These are phyloP conservation scores for Colletotrichum kahawae DNA, from an alignment of 2,329 filamentous ascomycete genomes.

Conservation along the genomic window DNA sequence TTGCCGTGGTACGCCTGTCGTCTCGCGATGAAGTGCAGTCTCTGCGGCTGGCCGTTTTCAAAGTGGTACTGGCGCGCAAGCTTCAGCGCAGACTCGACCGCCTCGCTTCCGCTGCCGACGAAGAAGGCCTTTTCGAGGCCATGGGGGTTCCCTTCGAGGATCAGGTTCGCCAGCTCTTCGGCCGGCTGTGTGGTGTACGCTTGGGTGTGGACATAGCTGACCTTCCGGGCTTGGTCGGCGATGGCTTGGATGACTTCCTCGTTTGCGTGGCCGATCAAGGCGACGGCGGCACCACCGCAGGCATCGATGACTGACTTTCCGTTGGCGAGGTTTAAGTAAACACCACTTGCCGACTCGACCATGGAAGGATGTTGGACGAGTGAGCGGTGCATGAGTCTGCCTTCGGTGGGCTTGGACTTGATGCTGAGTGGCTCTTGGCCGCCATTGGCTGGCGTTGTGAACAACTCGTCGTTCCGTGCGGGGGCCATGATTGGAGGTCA, in stretches of 20 bases:
- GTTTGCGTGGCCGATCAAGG: slow-evolving; percentile 35
- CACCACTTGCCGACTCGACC: slow-evolving; percentile 48
- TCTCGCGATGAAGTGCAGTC: slow-evolving; percentile 47
- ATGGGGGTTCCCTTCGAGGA: slow-evolving; percentile 12
- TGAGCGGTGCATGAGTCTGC: slow-evolving; percentile 38
- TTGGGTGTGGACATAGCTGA: slow-evolving; percentile 33
- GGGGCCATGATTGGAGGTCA: slow-evolving; percentile 22
- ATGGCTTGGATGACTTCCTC: slow-evolving; percentile 32
- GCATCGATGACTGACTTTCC: slow-evolving; percentile 40
- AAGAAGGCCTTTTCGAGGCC: slow-evolving; percentile 23
- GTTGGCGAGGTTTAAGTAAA: slow-evolving; percentile 37
- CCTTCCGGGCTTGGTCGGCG: slow-evolving; percentile 28
- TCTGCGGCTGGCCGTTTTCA: slow-evolving; percentile 40
- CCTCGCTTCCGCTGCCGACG: slow-evolving; percentile 32
- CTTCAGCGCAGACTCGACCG: slow-evolving; percentile 53
- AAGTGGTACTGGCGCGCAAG: slow-evolving; percentile 52
- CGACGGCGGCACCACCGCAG: slow-evolving; percentile 38
- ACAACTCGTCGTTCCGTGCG: slow-evolving; percentile 15
- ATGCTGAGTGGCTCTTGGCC: background rate
- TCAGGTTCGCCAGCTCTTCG: slow-evolving; percentile 32
- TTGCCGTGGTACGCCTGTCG: slow-evolving; percentile 55
- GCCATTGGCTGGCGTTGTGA: background rate
- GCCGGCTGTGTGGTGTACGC: slow-evolving; percentile 48
- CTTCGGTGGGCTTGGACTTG: background rate
- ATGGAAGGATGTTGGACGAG: slow-evolving; percentile 29